These are phyloP conservation scores for Kurtzmaniella quercitrusa DNA, from an alignment of 1,139 yeast genomes.

Conservation along the genomic window DNA sequence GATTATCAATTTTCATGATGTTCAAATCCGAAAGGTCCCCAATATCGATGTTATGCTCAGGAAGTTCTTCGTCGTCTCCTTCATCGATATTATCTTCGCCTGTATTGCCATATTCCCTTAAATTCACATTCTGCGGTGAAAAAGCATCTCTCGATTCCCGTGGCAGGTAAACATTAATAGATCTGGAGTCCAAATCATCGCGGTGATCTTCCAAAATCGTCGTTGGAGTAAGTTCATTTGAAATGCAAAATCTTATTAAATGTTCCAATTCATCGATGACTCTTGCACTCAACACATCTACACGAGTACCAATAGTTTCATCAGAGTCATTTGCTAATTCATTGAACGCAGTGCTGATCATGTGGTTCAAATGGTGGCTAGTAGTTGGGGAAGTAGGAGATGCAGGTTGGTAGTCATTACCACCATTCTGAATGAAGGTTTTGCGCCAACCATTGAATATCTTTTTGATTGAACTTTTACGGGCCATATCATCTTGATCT, in stretches of 20 bases:
- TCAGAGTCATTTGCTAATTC: conserved; percentile 13
- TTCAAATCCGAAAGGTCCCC: conserved; percentile 40
- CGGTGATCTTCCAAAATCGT: conserved; percentile 23
- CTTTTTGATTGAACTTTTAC: conserved; percentile 36
- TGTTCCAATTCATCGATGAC: conserved; percentile 69
- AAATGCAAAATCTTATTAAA: conserved; percentile 34
- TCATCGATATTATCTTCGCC: background rate
- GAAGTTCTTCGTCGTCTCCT: conserved; percentile 4
- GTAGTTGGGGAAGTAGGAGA: background rate
- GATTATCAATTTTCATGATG: conserved; percentile 34
- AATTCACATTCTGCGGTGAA: background rate
- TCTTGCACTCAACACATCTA: conserved; percentile 76
- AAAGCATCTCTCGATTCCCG: background rate
- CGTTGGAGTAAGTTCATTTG: conserved; percentile 17
- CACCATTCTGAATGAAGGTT: conserved; percentile 17
- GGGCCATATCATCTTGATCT: conserved; percentile 18
- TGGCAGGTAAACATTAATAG: background rate
- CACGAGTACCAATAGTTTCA: conserved; percentile 37
- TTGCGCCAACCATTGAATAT: conserved; percentile 43
- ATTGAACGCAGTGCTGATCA: conserved; percentile 7
- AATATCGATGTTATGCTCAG: conserved; percentile 23
- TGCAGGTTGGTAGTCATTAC: conserved; percentile 4
- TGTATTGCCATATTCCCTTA: background rate
- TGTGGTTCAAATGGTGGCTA: conserved; percentile 3
- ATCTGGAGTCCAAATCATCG: conserved; percentile 13